Evolutionary conservation across 495 filamentous ascomycete species (phyloP).

Genomic region (Niebla homalea): DNA sequence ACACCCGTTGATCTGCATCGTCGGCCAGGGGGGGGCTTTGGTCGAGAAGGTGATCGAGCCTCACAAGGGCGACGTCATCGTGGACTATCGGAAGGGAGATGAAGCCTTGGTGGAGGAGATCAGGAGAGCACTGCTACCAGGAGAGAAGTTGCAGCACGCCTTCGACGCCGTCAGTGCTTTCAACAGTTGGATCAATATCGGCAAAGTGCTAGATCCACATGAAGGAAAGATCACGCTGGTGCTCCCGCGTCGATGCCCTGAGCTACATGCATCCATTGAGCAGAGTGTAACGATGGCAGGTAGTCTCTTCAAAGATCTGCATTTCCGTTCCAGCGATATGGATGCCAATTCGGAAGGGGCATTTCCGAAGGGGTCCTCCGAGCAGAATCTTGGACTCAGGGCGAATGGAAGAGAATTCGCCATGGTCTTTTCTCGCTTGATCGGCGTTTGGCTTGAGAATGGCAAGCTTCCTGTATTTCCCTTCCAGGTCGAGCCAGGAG

Average conservation of each 20-base stretch:
- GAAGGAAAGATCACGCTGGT: constrained; percentile 3
- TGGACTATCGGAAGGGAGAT: constrained; percentile 30
- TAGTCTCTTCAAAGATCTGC: not conserved
- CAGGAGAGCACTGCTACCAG: constrained; percentile 21
- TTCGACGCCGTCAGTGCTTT: constrained; percentile 22
- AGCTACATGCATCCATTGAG: constrained; percentile 5
- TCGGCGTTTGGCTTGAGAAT: constrained; percentile 20
- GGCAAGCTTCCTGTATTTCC: constrained; percentile 26
- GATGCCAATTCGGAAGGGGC: not conserved
- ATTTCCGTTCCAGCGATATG: too few relatives aligned
- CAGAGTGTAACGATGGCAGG: constrained; percentile 7
- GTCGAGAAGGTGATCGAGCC: constrained; percentile 23
- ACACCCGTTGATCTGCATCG: constrained; percentile 23
- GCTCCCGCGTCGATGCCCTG: constrained; percentile 1
- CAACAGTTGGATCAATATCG: constrained; percentile 15
- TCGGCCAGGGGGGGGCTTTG: constrained; percentile 23
- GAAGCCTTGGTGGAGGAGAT: constrained; percentile 20
- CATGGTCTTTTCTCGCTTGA: constrained; percentile 21
- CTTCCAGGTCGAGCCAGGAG: constrained; percentile 21
- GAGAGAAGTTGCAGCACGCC: constrained; percentile 19
- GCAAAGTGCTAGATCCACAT: constrained; percentile 13
- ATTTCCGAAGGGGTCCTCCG: not conserved
- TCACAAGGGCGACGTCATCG: constrained; percentile 22
- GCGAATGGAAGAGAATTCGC: constrained; percentile 25
- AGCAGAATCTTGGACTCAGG: constrained; percentile 2